Evolutionary conservation across 2,329 filamentous ascomycete genomes (phyloP), one percentile per base, ranked within the genome.

Genomic region (Didymosphaeria variabile): DNA sequence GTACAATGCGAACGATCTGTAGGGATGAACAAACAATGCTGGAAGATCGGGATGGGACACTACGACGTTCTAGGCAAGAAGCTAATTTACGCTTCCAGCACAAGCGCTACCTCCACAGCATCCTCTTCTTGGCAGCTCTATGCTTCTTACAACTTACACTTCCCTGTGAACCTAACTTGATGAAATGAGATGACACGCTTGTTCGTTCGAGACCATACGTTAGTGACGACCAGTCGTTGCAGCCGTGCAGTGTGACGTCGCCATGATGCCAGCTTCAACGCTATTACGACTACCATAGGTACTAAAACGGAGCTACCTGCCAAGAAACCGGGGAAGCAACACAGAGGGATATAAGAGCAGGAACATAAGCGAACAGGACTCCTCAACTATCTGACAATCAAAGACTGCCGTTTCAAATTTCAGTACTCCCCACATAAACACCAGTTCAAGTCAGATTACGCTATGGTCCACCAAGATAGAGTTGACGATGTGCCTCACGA

Each of bases 401-500:
- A 29, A 21, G 10, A n/a, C n/a, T n/a, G n/a, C n/a, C n/a, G n/a
- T n/a, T n/a, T n/a, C n/a, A n/a, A n/a, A n/a, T n/a, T n/a, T n/a
- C n/a, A n/a, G n/a, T n/a, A n/a, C n/a, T n/a, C n/a, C n/a, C n/a
- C n/a, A n/a, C n/a, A n/a, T n/a, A n/a, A n/a, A n/a, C n/a, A n/a
- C n/a, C n/a, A n/a, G n/a, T n/a, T n/a, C n/a, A n/a, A n/a, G n/a
- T n/a, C n/a, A n/a, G n/a, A n/a, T n/a, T n/a, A n/a, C n/a, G n/a
- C n/a, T n/a, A 53, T 53, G 50, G 50, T 53, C 19, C 36, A 29
- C 34, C 50, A 53, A 42, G 21, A 53, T 36, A 42, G 36, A 53
- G 36, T 53, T 19, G 23, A 69, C 7, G 50, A 67, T 44, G 62
- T 67, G 3, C 66, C 68, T 3, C 53, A 67, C 5, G 64, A 71